A percentile compares a stretch with the other conserved stretches of the same genome.
Conservation (phyloP, 176 grass and related monocot genomes). For the bread wheat (Triticum aestivum) region DNA sequence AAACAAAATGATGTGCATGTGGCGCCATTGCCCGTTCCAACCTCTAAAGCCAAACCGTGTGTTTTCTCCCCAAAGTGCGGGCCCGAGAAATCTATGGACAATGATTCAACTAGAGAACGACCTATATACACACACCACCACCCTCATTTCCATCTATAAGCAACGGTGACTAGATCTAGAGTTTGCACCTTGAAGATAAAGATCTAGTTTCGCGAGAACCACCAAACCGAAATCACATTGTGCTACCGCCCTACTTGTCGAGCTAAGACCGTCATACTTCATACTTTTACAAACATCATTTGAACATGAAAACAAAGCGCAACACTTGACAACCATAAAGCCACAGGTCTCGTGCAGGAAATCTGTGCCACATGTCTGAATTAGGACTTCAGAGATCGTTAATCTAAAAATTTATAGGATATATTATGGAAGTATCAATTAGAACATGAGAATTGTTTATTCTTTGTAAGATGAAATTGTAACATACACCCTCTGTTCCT, state of each 20-base stretch:
- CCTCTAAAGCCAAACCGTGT: background rate
- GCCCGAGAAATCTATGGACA: background rate
- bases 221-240: background rate
- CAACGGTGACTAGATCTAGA: background rate
- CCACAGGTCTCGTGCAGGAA: background rate
- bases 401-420: background rate
- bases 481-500: no score
- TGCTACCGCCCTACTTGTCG: background rate
- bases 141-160: no score
- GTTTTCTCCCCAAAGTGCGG: background rate
- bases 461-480: no score
- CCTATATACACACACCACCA: background rate
- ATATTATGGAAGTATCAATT: no score
- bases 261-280: background rate
- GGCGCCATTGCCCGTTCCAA: background rate
- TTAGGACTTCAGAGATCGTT: no score
- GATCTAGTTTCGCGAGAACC: background rate
- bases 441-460: no score
- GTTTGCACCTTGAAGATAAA: background rate
- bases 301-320: background rate
- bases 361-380: background rate
- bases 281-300: background rate
- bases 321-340: background rate
- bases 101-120: background rate
- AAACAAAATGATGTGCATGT: background rate